These are phyloP conservation scores for Tetracladium marchalianum DNA, from an alignment of 495 filamentous ascomycete species.

Conservation along the genomic window DNA sequence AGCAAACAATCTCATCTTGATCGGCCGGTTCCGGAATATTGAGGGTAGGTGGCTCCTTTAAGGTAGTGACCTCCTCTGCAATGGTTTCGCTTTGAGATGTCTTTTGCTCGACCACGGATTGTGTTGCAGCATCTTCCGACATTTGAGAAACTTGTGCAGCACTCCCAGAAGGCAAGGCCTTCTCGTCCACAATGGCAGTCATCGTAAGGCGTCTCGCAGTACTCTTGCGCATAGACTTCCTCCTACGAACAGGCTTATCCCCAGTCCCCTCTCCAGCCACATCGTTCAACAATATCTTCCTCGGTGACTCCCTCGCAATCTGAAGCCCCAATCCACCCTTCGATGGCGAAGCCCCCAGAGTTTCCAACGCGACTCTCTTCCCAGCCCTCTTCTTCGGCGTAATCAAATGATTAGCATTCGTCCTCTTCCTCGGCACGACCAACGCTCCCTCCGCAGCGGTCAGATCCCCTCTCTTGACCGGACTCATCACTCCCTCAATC, in stretches of 20 bases:
- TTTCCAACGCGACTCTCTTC: slow-evolving; percentile 1
- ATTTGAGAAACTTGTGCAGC: no score
- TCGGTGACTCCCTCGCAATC: not conserved
- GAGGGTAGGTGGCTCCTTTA: no score
- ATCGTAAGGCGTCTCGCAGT: not conserved
- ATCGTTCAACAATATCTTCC: not conserved
- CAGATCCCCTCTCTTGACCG: not conserved
- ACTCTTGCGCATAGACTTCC: slow-evolving; percentile 10
- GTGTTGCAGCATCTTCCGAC: no score
- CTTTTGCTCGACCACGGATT: no score
- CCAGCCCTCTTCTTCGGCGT: slow-evolving; percentile 17
- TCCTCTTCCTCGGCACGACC: slow-evolving; percentile 18
- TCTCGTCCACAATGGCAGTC: no score
- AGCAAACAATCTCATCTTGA: no score
- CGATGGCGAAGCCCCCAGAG: not conserved
- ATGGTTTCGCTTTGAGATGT: no score
- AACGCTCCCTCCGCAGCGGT: not conserved
- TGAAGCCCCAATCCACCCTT: not conserved
- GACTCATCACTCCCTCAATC: not conserved
- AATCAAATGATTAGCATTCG: slow-evolving; percentile 18
- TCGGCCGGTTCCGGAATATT: no score
- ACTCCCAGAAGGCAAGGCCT: no score
- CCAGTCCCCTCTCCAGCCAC: not conserved
- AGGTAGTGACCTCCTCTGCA: no score
- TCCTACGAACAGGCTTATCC: slow-evolving; percentile 2